These are phyloP conservation scores for Thymus quinquecostatus DNA, from an alignment of 257 asterid species.

Conservation along the genomic window DNA sequence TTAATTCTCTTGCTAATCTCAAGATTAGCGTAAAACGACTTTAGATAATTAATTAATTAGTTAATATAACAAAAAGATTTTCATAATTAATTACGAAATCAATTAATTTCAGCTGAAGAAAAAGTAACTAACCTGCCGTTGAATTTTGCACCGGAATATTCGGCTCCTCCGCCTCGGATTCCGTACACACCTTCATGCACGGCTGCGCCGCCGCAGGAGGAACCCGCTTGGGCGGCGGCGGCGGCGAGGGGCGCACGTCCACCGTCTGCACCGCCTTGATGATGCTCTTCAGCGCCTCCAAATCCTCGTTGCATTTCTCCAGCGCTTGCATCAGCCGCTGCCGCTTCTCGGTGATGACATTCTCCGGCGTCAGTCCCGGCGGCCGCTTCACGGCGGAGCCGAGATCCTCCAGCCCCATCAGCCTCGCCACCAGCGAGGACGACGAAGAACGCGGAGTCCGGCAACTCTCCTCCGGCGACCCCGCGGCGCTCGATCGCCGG, in stretches of 20 bases:
- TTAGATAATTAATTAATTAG: not conserved
- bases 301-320: conserved; percentile 81
- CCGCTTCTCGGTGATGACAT: conserved; percentile 49
- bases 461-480: conserved; percentile 38
- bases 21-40: conserved; percentile 13
- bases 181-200: conserved; percentile 25
- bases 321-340: conserved; percentile 63
- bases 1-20: conserved; percentile 8
- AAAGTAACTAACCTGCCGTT: conserved; percentile 41
- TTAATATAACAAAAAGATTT: not conserved
- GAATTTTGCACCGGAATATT: conserved; percentile 35
- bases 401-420: conserved; percentile 74
- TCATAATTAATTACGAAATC: conserved; percentile 4
- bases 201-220: conserved; percentile 16
- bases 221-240: conserved; percentile 25
- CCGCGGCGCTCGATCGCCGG: conserved; percentile 36
- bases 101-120: not conserved
- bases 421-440: conserved; percentile 60
- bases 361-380: conserved; percentile 29
- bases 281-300: conserved; percentile 71
- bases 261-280: conserved; percentile 50
- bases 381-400: conserved; percentile 19
- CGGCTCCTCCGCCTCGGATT: conserved; percentile 30
- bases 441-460: conserved; percentile 46
- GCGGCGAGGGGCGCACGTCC: conserved; percentile 30